Conservation (phyloP, 2,329 filamentous ascomycete species). For the Nannizzia gypsea region DNA sequence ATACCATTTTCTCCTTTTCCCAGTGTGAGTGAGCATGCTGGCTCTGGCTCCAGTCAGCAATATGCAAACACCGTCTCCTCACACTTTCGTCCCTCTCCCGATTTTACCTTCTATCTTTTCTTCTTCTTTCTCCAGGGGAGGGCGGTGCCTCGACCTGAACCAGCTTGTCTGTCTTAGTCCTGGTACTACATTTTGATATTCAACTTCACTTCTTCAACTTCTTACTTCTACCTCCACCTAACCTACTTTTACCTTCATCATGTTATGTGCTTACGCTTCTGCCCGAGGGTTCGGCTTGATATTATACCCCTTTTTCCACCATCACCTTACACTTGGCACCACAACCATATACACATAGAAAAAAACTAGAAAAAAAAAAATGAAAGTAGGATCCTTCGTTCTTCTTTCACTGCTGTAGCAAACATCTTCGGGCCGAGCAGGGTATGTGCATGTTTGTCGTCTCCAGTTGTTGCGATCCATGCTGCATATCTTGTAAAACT, state of each 20-base stretch:
- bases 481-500: neutral
- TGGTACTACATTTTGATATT: neutral
- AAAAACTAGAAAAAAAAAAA: neutral
- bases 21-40: constrained; percentile 1
- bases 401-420: neutral
- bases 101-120: neutral
- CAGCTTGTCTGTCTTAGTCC: constrained; percentile 1
- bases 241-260: neutral
- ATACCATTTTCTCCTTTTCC: constrained; percentile 6
- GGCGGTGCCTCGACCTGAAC: neutral
- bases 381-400: constrained; percentile 4
- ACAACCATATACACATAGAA: neutral
- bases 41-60: constrained; percentile 1
- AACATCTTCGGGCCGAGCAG: neutral
- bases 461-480: neutral
- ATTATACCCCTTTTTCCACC: neutral
- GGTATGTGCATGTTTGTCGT: neutral
- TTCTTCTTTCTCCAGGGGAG: neutral
- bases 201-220: neutral
- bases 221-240: no score
- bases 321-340: neutral
- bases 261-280: neutral
- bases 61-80: neutral
- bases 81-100: neutral
- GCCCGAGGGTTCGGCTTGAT: no score